Evolutionary conservation across 140 eudicot species (phyloP).

Genomic region (Cichorium intybus): DNA sequence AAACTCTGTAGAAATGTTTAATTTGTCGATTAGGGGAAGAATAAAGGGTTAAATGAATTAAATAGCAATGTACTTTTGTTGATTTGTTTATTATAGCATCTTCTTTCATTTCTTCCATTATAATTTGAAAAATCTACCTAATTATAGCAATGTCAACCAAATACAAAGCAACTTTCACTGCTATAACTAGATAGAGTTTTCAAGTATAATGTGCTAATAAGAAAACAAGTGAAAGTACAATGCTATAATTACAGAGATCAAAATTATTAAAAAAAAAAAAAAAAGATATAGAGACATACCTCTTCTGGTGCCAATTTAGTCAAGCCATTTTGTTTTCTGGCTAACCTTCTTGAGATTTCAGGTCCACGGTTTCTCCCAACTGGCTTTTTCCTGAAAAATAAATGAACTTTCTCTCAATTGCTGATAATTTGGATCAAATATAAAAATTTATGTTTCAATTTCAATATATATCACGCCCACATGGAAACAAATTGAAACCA

Average conservation of each 20-base stretch:
- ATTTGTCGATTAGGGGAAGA: constrained; percentile 4
- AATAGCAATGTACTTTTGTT: no score
- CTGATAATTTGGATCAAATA: constrained; percentile 4
- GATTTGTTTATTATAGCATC: no score
- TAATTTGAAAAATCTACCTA: no score
- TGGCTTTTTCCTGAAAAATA: constrained; percentile 53
- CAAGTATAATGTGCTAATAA: no score
- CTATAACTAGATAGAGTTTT: no score
- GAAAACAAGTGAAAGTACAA: no score
- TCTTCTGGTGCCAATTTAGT: constrained; percentile 78
- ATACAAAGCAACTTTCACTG: no score
- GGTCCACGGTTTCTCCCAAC: constrained; percentile 71
- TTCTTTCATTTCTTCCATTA: no score
- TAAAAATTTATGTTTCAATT: background rate
- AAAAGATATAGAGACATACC: constrained; percentile 41
- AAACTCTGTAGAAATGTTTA: constrained; percentile 51
- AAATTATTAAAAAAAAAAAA: no score
- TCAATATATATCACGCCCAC: constrained; percentile 2
- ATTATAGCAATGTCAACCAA: no score
- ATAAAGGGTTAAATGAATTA: background rate
- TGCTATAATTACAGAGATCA: no score
- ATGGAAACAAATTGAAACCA: background rate
- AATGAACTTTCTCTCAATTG: background rate
- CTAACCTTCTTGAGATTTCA: constrained; percentile 54
- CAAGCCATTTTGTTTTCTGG: constrained; percentile 65